Conservation (phyloP, 2,329 filamentous ascomycete species). For the Trichophyton simii region DNA sequence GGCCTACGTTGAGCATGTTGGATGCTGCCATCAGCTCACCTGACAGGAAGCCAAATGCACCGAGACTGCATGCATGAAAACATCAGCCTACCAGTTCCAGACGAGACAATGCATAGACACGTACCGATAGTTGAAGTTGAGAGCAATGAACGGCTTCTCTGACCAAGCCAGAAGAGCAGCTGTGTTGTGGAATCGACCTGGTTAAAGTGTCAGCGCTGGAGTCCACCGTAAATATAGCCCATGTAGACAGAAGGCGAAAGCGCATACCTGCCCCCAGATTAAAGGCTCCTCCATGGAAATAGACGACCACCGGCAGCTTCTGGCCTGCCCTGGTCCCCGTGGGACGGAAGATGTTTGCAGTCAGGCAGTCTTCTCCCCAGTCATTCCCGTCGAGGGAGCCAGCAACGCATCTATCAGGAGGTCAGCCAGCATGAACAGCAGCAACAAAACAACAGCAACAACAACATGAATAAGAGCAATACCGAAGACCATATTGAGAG, state of each 20-base stretch:
- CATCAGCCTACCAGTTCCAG: background rate
- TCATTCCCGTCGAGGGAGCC: slow-evolving; percentile 16
- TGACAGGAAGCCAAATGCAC: slow-evolving; percentile 53
- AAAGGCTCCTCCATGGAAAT: slow-evolving; percentile 32
- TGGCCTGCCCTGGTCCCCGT: slow-evolving; percentile 8
- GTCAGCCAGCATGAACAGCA: background rate
- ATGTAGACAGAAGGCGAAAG: background rate
- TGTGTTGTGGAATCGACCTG: slow-evolving; percentile 42
- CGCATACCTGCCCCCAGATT: slow-evolving; percentile 21
- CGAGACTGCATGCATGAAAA: slow-evolving; percentile 17
- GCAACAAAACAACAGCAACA: background rate
- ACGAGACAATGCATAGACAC: background rate
- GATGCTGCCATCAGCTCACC: slow-evolving; percentile 41
- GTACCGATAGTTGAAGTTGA: slow-evolving; percentile 34
- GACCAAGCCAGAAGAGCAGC: slow-evolving; percentile 48
- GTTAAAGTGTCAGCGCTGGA: background rate
- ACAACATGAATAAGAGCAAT: background rate
- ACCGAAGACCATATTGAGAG: slow-evolving; percentile 22
- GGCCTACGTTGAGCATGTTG: slow-evolving; percentile 37
- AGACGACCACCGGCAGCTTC: slow-evolving; percentile 30
- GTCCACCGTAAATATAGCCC: background rate
- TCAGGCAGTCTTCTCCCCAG: slow-evolving; percentile 36
- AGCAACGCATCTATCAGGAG: slow-evolving; percentile 9
- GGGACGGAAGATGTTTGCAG: slow-evolving; percentile 31
- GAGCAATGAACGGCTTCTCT: slow-evolving; percentile 32